Conservation (phyloP, 1,284 basidiomycete species). For the Irpex sp. region DNA sequence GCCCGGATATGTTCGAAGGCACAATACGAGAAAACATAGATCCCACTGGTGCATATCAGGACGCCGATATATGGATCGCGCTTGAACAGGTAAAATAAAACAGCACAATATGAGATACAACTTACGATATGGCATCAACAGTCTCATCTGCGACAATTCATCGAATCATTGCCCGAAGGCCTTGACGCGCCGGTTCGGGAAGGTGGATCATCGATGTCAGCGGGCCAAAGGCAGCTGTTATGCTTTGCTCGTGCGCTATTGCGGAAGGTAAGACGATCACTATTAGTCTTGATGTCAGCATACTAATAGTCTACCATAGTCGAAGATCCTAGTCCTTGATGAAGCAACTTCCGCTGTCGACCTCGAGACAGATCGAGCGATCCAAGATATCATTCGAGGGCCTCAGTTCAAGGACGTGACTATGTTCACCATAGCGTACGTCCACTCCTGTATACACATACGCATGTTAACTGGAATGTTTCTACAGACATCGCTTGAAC, state of each 20-base stretch:
- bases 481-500: slow-evolving; percentile 76
- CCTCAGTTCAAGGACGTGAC: slow-evolving; percentile 69
- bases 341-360: slow-evolving; percentile 89
- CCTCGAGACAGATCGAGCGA: slow-evolving; percentile 84
- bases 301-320: slow-evolving; percentile 31
- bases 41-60: slow-evolving; percentile 66
- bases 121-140: slow-evolving; percentile 20
- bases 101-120: not conserved
- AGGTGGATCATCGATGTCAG: slow-evolving; percentile 78
- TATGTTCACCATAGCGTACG: slow-evolving; percentile 81
- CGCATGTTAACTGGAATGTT: slow-evolving; percentile 1
- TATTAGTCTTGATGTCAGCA: not conserved
- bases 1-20: slow-evolving; percentile 80
- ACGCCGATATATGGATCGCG: slow-evolving; percentile 82
- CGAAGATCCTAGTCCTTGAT: slow-evolving; percentile 87
- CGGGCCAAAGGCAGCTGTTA: slow-evolving; percentile 83
- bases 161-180: slow-evolving; percentile 66
- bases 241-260: slow-evolving; percentile 82
- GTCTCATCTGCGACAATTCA: slow-evolving; percentile 67
- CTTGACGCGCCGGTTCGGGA: slow-evolving; percentile 79
- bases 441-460: slow-evolving; percentile 17
- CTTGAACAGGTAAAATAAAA: slow-evolving; percentile 58
- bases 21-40: slow-evolving; percentile 85
- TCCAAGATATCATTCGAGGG: slow-evolving; percentile 79
- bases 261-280: slow-evolving; percentile 44